These are phyloP conservation scores for Macrophomina tecta DNA, from an alignment of 2,329 filamentous ascomycete genomes.

Conservation along the genomic window DNA sequence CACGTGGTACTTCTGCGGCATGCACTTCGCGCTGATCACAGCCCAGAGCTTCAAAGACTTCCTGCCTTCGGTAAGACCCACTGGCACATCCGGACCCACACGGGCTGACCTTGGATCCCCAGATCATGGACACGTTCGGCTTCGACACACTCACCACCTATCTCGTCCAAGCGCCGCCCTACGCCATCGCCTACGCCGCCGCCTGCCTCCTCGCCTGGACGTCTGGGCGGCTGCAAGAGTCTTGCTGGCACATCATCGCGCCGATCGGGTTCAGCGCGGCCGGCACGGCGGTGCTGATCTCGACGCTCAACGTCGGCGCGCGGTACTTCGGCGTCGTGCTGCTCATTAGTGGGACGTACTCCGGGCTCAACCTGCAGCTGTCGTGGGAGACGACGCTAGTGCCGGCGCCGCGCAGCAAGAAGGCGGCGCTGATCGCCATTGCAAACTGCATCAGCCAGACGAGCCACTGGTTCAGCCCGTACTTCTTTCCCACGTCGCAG, in stretches of 20 bases:
- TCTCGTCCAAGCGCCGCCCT: no score
- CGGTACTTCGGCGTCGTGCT: constrained; percentile 40
- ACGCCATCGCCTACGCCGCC: constrained; percentile 40
- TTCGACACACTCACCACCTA: no score
- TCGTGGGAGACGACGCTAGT: constrained; percentile 53
- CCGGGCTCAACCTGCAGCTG: constrained; percentile 49
- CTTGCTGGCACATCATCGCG: constrained; percentile 40
- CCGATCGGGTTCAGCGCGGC: no score
- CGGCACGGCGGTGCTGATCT: constrained; percentile 41
- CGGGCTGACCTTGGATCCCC: neutral
- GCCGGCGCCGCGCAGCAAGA: constrained; percentile 49
- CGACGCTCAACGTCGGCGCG: constrained; percentile 39
- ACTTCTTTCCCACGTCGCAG: constrained; percentile 43
- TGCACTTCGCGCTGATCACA: constrained; percentile 47
- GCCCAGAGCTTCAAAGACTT: constrained; percentile 43
- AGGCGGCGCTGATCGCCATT: constrained; percentile 51
- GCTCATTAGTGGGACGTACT: constrained; percentile 46
- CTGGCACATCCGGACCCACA: constrained; percentile 14
- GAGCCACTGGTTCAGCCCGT: constrained; percentile 52
- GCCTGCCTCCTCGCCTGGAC: constrained; percentile 37
- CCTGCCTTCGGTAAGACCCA: constrained; percentile 37
- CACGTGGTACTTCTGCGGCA: constrained; percentile 49
- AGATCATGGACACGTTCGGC: neutral
- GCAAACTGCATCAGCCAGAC: constrained; percentile 49
- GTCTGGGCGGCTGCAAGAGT: constrained; percentile 40